These are phyloP conservation scores for Astrephomene gubernaculifera DNA, from an alignment of 139 green algal species.

Conservation along the genomic window DNA sequence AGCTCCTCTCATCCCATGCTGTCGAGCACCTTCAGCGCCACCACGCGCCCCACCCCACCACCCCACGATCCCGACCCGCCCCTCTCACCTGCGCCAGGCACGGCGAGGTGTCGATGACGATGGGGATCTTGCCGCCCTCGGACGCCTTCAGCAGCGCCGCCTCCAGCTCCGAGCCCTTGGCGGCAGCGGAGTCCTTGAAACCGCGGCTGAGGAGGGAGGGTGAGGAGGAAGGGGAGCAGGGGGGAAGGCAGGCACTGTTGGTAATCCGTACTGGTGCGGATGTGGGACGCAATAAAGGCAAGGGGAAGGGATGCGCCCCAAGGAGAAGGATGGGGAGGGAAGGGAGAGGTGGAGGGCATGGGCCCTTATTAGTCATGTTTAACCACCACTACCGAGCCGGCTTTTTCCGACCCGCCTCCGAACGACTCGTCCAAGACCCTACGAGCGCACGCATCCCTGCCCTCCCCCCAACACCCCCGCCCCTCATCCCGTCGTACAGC, in stretches of 20 bases:
- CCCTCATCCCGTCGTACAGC: no score
- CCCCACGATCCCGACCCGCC: background rate
- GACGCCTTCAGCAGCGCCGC: conserved; percentile 86
- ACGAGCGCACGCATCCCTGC: no score
- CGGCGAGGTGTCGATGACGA: conserved; percentile 94
- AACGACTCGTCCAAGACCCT: no score
- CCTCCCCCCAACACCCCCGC: no score
- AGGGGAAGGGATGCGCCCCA: no score
- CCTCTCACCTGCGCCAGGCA: conserved; percentile 85
- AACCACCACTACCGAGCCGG: no score
- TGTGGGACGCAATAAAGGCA: no score
- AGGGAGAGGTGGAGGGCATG: background rate
- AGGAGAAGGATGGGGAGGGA: background rate
- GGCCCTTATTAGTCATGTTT: no score
- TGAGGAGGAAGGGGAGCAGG: background rate
- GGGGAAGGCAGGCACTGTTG: background rate
- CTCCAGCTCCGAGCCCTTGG: conserved; percentile 77
- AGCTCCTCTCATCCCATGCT: no score
- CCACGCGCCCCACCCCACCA: background rate
- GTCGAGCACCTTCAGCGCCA: background rate
- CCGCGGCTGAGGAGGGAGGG: conserved; percentile 64
- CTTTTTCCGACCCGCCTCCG: no score
- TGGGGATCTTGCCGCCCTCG: conserved; percentile 90
- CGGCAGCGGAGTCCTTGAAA: conserved; percentile 85
- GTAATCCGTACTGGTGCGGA: no score